Evolutionary conservation across 768 basidiomycete species (phyloP), one percentile per base, ranked within the genome.

Genomic region (Cystofilobasidium macerans): DNA sequence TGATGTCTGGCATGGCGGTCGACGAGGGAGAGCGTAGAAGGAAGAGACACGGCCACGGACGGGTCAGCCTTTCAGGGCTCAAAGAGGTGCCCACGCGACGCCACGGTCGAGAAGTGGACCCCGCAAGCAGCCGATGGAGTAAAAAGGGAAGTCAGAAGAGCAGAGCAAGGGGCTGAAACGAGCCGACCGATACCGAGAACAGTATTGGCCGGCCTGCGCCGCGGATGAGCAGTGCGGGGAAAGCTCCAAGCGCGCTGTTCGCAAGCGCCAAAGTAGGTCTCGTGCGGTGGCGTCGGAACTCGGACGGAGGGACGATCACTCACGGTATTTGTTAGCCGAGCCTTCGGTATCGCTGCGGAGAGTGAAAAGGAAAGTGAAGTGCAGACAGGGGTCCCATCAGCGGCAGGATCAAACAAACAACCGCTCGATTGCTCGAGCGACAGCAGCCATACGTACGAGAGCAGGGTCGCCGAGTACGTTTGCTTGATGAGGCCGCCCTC

Each of bases 401-500:
- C n/a, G 9, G 8, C 7, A 5, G 28, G 16, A 12, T 9, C 6
- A 51, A 26, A 9, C 3, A 8, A 26, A 24, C 7, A 51, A 51
- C 12, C 42, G 36, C 36, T 12, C 12, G 45, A 47, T n/a, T n/a
- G n/a, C n/a, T n/a, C n/a, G n/a, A n/a, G n/a, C n/a, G 45, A 51
- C 11, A 26, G 5, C 24, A 30, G 28, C n/a, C 4, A 8, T 26
- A 54, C 51, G 51, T 30, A 54, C 28, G 68, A 69, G 69, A 74
- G n/a, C n/a, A n/a, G 73, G 14, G 69, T 70, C 26, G 73, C 73
- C 28, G 72, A 72, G 64, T 72, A 75, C 6, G 74, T 75, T 56
- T 75, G 74, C 64, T 75, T 75, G 72, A 75, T 70, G 24, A 75
- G 65, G 20, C 71, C 64, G 38, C 72, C 74, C 3, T 62, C 48